These are phyloP conservation scores for Colletotrichum euphorbiae DNA, from an alignment of 2,329 filamentous ascomycete species.

Conservation along the genomic window DNA sequence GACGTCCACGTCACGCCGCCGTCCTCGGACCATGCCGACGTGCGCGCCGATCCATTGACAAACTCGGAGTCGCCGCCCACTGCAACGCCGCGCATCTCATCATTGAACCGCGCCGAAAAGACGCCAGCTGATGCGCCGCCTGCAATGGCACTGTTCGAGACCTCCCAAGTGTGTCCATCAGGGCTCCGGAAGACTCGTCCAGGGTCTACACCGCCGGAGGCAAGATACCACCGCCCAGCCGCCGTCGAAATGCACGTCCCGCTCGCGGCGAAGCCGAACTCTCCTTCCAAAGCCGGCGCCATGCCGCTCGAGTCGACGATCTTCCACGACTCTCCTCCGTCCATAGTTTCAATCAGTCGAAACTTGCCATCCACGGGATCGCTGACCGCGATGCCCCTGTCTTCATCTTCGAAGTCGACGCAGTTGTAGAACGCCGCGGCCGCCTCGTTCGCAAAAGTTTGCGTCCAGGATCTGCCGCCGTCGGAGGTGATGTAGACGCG, in stretches of 20 bases:
- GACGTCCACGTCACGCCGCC: too few species aligned
- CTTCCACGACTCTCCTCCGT: constrained; percentile 46
- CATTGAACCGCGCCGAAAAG: constrained; percentile 49
- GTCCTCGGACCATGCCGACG: constrained; percentile 47
- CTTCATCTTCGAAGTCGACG: constrained; percentile 45
- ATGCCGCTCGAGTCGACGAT: constrained; percentile 44
- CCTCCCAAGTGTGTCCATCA: constrained; percentile 46
- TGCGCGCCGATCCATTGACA: constrained; percentile 41
- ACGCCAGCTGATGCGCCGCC: constrained; percentile 47
- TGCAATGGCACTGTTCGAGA: constrained; percentile 43
- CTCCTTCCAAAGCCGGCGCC: constrained; percentile 44
- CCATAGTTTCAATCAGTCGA: constrained; percentile 47
- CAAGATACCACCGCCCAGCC: constrained; percentile 47
- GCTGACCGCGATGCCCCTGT: constrained; percentile 47
- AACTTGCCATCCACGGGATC: constrained; percentile 50
- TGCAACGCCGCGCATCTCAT: constrained; percentile 45
- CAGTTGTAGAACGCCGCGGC: constrained; percentile 50
- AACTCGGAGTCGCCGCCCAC: constrained; percentile 48
- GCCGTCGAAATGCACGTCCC: constrained; percentile 48
- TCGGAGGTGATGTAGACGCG: too few species aligned
- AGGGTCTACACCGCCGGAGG: constrained; percentile 45
- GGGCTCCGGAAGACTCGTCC: constrained; percentile 46
- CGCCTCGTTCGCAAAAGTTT: too few species aligned
- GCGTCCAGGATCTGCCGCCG: too few species aligned
- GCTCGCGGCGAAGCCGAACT: constrained; percentile 49